Conservation (phyloP, 345 rosid genomes). For the Aquilaria malaccensis region DNA sequence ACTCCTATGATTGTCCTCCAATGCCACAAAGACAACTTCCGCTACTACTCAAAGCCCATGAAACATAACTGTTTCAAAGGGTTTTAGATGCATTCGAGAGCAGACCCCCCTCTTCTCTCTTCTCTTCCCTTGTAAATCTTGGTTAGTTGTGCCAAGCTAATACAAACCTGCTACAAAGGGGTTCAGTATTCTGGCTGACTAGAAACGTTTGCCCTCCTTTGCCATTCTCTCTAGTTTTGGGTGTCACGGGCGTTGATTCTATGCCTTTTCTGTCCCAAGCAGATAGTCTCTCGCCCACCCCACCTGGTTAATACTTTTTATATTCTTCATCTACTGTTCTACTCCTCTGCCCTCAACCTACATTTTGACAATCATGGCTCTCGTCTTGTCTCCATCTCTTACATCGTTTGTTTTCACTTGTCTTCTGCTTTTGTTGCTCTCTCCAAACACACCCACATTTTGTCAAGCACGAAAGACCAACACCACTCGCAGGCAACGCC, state of each 20-base stretch:
- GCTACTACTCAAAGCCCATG: too few relatives aligned
- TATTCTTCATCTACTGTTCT: conserved; percentile 16
- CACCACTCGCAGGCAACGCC: conserved; percentile 22
- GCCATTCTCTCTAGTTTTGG: conserved; percentile 6
- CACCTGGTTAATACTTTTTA: not conserved
- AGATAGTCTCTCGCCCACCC: not conserved
- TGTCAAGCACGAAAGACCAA: conserved; percentile 14
- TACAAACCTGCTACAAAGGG: not conserved
- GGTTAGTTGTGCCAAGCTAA: not conserved
- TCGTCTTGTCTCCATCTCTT: conserved; percentile 23
- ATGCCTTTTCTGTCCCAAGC: not conserved
- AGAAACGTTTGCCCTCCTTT: not conserved
- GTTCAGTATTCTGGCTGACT: not conserved
- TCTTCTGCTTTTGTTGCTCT: conserved; percentile 21
- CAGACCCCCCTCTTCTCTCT: not conserved
- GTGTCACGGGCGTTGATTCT: conserved; percentile 42
- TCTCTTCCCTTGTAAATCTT: not conserved
- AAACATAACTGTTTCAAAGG: too few relatives aligned
- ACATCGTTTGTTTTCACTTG: conserved; percentile 24
- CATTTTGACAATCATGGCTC: conserved; percentile 27
- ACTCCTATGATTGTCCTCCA: too few relatives aligned
- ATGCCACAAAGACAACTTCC: too few relatives aligned
- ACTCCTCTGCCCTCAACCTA: conserved; percentile 27
- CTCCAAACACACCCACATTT: conserved; percentile 9
- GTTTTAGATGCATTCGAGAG: not conserved